Evolutionary conservation across 805 yeast genomes (phyloP), one percentile per base, ranked within the genome.

Genomic region (Candida cerambycidarum): DNA sequence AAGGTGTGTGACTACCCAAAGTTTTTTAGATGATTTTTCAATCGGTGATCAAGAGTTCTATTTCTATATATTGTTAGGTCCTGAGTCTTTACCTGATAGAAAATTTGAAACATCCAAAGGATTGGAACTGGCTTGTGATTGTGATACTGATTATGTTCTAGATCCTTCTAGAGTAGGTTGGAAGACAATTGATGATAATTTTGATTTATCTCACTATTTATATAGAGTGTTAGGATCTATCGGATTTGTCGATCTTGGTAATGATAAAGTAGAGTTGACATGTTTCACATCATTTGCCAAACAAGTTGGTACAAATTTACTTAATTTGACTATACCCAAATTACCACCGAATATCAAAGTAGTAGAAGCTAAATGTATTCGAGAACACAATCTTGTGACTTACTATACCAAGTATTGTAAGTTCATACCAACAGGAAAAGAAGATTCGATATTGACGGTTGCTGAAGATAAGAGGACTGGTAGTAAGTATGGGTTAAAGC

Each of bases 281-380:
- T 75, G 74, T 5, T 73, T 75, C 45, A 72, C 82, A 0, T 76
- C 85, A 0, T 78, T 74, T 43, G 62, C 68, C 51, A 72, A 74
- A 15, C 55, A 58, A n/a, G 40, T 64, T 10, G 75, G 71, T 4
- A 54, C 71, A 1, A 41, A 42, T 3, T 41, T 63, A 10, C 46
- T 68, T 0, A 41, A 42, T 7, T n/a, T 33, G 9, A 27, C 39
- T 2, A 19, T 37, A 3, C n/a, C 7, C 3, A 19, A 14, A 16
- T 18, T 28, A 11, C 18, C 5, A 12, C 13, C 29, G 5, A 19
- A 5, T 10, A 24, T 9, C 2, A 21, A 36, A 10, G 49, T 62
- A 5, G 17, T 67, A 5, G 54, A 56, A 44, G 75, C 75, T 1
- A 65, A 63, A 23, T 78, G 72, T 16, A 71, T 80, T 17, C 62